A percentile compares a stretch with the other conserved stretches of the same genome.
phyloP scores from a whole-genome alignment of 345 rosid genomes.

The Salix arbutifolia region DNA sequence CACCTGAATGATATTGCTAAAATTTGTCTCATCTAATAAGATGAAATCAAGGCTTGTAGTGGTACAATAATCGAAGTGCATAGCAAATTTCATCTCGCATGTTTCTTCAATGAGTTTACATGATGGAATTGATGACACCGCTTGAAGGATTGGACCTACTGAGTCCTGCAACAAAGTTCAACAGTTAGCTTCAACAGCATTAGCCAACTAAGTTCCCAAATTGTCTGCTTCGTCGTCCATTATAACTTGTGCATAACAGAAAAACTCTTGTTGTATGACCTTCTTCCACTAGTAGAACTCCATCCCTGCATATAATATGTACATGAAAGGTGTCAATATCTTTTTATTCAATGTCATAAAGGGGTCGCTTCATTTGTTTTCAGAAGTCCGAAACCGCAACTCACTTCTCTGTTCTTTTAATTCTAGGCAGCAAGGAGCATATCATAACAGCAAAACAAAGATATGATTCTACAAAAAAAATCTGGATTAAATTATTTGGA shows the following conservation, averaged over 20 bases:
- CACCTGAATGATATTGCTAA: slow-evolving; percentile 79
- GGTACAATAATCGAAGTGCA: slow-evolving; percentile 90
- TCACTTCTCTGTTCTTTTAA: slow-evolving; percentile 61
- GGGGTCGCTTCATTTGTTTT: slow-evolving; percentile 65
- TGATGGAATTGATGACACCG: slow-evolving; percentile 69
- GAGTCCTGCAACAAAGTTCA: slow-evolving; percentile 98
- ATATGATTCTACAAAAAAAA: not conserved
- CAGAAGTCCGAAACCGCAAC: slow-evolving; percentile 60
- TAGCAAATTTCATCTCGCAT: slow-evolving; percentile 77
- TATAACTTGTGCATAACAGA: slow-evolving; percentile 92
- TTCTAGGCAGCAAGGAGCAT: slow-evolving; percentile 47
- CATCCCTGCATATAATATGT: slow-evolving; percentile 97
- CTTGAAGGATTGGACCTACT: slow-evolving; percentile 78
- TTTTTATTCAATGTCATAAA: slow-evolving; percentile 40
- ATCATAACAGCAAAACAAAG: slow-evolving; percentile 16
- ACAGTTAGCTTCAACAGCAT: slow-evolving; percentile 60
- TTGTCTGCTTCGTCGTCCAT: slow-evolving; percentile 91
- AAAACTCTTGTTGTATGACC: slow-evolving; percentile 78
- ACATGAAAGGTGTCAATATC: slow-evolving; percentile 87
- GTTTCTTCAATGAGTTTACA: slow-evolving; percentile 88
- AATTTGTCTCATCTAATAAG: slow-evolving; percentile 63
- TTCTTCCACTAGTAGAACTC: slow-evolving; percentile 83
- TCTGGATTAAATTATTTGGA: slow-evolving; percentile 11
- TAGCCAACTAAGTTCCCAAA: slow-evolving; percentile 52
- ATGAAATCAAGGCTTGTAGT: slow-evolving; percentile 75